Evolutionary conservation across 257 asterid species (phyloP).

Genomic region (Solanum chiquidenum): DNA sequence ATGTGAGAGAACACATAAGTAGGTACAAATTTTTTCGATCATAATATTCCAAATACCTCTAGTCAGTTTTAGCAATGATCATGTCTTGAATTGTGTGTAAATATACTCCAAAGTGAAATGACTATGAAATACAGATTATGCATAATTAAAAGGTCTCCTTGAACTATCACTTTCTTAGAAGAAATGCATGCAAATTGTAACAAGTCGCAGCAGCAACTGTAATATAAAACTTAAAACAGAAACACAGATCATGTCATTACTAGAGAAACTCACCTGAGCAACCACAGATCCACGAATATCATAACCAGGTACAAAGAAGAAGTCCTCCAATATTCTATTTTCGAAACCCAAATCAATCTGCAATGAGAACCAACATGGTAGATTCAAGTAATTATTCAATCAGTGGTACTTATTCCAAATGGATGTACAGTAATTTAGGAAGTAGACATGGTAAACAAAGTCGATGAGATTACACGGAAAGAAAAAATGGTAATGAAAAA

Average conservation of each 20-base stretch:
- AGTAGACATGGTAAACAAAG: background rate
- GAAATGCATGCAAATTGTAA: background rate
- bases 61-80: background rate
- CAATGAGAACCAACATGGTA: slow-evolving; percentile 14
- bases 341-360: slow-evolving; percentile 80
- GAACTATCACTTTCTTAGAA: background rate
- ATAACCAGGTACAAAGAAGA: slow-evolving; percentile 72
- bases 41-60: background rate
- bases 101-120: background rate
- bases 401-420: background rate
- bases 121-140: background rate
- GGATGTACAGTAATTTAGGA: background rate
- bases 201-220: background rate
- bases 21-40: background rate
- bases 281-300: slow-evolving; percentile 83
- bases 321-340: slow-evolving; percentile 52
- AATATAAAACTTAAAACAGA: background rate
- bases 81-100: background rate
- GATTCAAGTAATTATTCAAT: background rate
- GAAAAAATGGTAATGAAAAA: background rate
- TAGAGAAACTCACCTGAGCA: slow-evolving; percentile 63
- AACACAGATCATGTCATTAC: background rate
- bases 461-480: background rate
- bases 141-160: background rate
- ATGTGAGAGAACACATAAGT: background rate